Conservation (phyloP, 2,329 filamentous ascomycete genomes). For the Colletotrichum coccodes region DNA sequence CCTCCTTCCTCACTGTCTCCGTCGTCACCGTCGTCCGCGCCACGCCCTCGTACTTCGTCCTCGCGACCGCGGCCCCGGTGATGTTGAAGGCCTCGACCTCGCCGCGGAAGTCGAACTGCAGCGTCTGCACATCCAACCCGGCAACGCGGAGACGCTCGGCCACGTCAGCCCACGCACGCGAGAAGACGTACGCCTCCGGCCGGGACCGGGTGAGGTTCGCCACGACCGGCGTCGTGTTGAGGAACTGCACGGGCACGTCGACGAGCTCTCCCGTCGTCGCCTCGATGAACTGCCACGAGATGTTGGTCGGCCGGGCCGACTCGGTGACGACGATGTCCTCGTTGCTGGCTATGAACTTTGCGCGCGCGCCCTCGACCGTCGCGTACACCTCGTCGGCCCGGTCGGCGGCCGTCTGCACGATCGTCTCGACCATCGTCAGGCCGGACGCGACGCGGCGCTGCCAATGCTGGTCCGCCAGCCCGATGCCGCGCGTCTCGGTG, state of each 20-base stretch:
- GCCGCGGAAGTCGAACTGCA: slow-evolving; percentile 36
- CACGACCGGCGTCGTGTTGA: slow-evolving; percentile 39
- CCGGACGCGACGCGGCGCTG: slow-evolving; percentile 41
- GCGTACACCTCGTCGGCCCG: slow-evolving; percentile 39
- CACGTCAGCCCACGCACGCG: slow-evolving; percentile 40
- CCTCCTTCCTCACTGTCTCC: slow-evolving; percentile 26
- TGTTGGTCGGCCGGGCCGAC: slow-evolving; percentile 32
- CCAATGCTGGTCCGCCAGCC: slow-evolving; percentile 43
- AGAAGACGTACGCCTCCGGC: slow-evolving; percentile 43
- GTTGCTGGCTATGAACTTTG: slow-evolving; percentile 39
- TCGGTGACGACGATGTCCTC: slow-evolving; percentile 44
- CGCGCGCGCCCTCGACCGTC: slow-evolving; percentile 39
- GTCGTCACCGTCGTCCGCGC: slow-evolving; percentile 37
- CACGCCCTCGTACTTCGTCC: slow-evolving; percentile 41
- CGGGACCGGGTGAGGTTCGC: slow-evolving; percentile 44
- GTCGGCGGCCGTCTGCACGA: slow-evolving; percentile 42
- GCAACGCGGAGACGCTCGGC: slow-evolving; percentile 38
- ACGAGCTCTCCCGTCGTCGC: slow-evolving; percentile 39
- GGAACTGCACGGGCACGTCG: slow-evolving; percentile 40
- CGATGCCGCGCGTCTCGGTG: slow-evolving; percentile 43
- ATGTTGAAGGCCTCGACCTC: slow-evolving; percentile 42
- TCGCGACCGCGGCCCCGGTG: slow-evolving; percentile 34
- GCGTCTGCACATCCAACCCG: slow-evolving; percentile 39
- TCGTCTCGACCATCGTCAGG: slow-evolving; percentile 39
- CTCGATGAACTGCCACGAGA: slow-evolving; percentile 40